A percentile compares a stretch with the other conserved stretches of the same genome.
Evolutionary conservation across 2,329 filamentous ascomycete species (phyloP).

Genomic region (Monosporascus sp.): DNA sequence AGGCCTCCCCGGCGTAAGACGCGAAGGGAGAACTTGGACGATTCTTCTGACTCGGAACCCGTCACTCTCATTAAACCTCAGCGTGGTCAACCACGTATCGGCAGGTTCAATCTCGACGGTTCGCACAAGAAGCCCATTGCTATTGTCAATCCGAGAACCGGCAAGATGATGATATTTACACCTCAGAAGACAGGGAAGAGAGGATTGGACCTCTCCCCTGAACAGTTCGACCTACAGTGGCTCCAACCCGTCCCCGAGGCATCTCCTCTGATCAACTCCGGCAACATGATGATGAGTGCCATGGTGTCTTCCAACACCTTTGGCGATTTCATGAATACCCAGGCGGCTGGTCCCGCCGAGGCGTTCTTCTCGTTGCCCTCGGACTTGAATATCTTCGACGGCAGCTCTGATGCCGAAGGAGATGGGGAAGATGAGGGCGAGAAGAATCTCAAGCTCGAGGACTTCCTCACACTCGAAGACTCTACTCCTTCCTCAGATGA

Average conservation of each 20-base stretch:
- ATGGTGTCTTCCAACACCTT: slow-evolving; percentile 56
- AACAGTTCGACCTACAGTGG: slow-evolving; percentile 49
- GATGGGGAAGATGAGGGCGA: slow-evolving; percentile 63
- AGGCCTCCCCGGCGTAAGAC: slow-evolving; percentile 45
- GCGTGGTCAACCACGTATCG: slow-evolving; percentile 49
- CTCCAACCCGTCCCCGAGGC: slow-evolving; percentile 32
- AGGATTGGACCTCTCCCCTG: slow-evolving; percentile 47
- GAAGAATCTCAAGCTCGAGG: slow-evolving; percentile 59
- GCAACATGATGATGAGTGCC: slow-evolving; percentile 75
- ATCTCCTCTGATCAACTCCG: slow-evolving; percentile 60
- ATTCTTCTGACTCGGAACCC: slow-evolving; percentile 45
- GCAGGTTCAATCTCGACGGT: slow-evolving; percentile 50
- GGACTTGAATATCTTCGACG: slow-evolving; percentile 46
- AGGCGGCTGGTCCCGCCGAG: slow-evolving; percentile 68
- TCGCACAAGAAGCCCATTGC: slow-evolving; percentile 54
- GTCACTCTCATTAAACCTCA: slow-evolving; percentile 42
- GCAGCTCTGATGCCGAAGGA: slow-evolving; percentile 41
- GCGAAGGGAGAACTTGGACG: slow-evolving; percentile 34
- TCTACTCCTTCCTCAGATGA: slow-evolving; percentile 56
- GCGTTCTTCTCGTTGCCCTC: slow-evolving; percentile 68
- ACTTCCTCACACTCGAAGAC: slow-evolving; percentile 67
- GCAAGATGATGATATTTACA: slow-evolving; percentile 62
- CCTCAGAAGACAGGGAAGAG: slow-evolving; percentile 41
- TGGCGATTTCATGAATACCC: slow-evolving; percentile 54
- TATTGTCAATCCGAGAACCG: slow-evolving; percentile 51